These are phyloP conservation scores for Lactarius deliciosus DNA, from an alignment of 768 basidiomycete species.

Conservation along the genomic window DNA sequence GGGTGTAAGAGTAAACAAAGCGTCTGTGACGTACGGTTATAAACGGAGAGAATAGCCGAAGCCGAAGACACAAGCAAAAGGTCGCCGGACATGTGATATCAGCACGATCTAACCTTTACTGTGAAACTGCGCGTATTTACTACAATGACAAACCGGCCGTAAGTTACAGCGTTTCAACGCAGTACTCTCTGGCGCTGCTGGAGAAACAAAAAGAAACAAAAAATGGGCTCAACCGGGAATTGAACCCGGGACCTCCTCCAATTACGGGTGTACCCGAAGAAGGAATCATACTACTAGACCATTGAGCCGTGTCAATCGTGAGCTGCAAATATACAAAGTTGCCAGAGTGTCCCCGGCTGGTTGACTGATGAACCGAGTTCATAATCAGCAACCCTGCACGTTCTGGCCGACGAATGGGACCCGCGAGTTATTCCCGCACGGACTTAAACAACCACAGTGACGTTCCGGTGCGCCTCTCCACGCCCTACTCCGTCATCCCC, in stretches of 20 bases:
- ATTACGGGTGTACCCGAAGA: constrained; percentile 33
- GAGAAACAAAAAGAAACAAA: constrained; percentile 8
- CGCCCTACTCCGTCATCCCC: constrained; percentile 5
- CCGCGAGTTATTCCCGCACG: neutral
- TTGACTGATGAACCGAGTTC: neutral
- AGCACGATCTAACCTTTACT: neutral
- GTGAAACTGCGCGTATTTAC: neutral
- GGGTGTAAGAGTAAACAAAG: neutral
- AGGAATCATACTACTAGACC: constrained; percentile 40
- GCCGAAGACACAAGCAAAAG: neutral
- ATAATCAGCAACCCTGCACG: neutral
- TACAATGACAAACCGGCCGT: neutral
- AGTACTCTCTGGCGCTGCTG: neutral
- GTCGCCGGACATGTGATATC: constrained; percentile 15
- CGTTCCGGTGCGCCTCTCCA: constrained; percentile 18
- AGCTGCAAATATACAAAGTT: neutral
- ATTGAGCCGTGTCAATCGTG: constrained; percentile 31
- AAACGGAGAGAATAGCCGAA: neutral
- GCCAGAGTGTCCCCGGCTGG: neutral
- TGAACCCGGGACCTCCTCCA: constrained; percentile 45
- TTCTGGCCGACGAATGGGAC: constrained; percentile 16
- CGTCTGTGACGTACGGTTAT: neutral
- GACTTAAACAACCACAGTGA: constrained; percentile 10
- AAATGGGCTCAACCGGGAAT: constrained; percentile 42
- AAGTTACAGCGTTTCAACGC: neutral